Evolutionary conservation across 2,329 filamentous ascomycete genomes (phyloP).

Genomic region (Diaporthe nobilis): DNA sequence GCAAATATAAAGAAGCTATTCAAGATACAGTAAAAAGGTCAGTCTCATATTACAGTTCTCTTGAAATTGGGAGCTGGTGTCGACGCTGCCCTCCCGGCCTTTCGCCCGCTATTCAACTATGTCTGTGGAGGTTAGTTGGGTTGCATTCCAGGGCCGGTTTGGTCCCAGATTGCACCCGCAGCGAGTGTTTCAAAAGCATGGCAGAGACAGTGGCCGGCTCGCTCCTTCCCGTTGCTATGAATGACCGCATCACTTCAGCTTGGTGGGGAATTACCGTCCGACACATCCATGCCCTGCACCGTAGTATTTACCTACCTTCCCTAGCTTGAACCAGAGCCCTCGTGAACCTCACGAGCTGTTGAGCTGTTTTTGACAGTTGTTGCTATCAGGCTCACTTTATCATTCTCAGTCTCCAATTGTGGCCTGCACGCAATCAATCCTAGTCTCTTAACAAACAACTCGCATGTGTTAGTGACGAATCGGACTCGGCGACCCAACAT

Average conservation of each 20-base stretch:
- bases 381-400: conserved; percentile 10
- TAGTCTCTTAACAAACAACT: background rate
- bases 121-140: background rate
- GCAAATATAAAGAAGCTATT: background rate
- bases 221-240: conserved; percentile 30
- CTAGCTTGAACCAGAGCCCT: conserved; percentile 1
- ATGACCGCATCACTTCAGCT: conserved; percentile 39
- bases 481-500: background rate
- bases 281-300: conserved; percentile 15
- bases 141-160: conserved; percentile 30
- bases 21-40: background rate
- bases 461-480: conserved; percentile 15
- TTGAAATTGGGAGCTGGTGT: background rate
- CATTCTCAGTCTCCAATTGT: background rate
- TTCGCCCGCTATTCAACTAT: background rate
- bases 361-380: background rate
- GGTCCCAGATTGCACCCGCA: conserved; percentile 13
- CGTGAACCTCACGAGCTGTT: background rate
- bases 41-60: background rate
- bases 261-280: conserved; percentile 17
- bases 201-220: conserved; percentile 25
- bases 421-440: background rate
- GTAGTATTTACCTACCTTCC: conserved; percentile 3
- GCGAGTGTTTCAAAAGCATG: conserved; percentile 30
- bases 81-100: background rate